Conservation (phyloP, 768 basidiomycete species). For the Suillus variegatus region DNA sequence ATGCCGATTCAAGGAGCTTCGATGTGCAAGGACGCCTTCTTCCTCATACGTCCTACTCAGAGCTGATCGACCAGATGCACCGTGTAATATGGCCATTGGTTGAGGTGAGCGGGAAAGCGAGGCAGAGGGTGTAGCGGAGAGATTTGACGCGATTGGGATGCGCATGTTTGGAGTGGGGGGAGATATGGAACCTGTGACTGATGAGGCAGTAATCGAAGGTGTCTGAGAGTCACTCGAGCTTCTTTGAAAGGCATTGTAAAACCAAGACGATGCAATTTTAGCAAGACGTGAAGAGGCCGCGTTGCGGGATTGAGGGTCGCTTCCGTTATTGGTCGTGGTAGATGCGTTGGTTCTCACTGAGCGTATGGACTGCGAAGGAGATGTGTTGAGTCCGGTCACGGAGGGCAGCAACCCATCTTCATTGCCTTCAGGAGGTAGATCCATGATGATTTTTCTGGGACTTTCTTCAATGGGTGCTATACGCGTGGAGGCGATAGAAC, state of each 20-base stretch:
- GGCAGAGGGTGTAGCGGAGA: conserved; percentile 31
- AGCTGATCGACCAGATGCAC: conserved; percentile 43
- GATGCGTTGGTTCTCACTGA: conserved; percentile 54
- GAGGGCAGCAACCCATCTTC: conserved; percentile 34
- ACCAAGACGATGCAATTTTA: conserved; percentile 74
- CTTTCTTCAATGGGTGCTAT: conserved; percentile 76
- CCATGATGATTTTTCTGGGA: conserved; percentile 49
- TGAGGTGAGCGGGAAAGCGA: conserved; percentile 40
- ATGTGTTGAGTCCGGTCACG: conserved; percentile 51
- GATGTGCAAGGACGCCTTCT: conserved; percentile 47
- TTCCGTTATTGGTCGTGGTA: conserved; percentile 37
- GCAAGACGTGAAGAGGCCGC: conserved; percentile 43
- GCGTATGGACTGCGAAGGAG: conserved; percentile 65
- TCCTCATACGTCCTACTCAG: conserved; percentile 61
- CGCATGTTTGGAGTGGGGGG: conserved; percentile 28
- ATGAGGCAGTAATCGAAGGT: conserved; percentile 52
- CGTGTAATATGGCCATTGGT: conserved; percentile 42
- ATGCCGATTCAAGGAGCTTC: conserved; percentile 50
- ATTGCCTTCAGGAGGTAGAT: conserved; percentile 49
- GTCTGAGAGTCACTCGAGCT: conserved; percentile 65
- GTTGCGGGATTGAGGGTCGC: conserved; percentile 21
- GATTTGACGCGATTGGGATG: conserved; percentile 31
- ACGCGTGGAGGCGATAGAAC: conserved; percentile 44
- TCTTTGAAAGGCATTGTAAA: conserved; percentile 75
- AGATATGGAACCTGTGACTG: conserved; percentile 30